These are phyloP conservation scores for Xylaria sp. DNA, from an alignment of 2,329 filamentous ascomycete genomes.

Conservation along the genomic window DNA sequence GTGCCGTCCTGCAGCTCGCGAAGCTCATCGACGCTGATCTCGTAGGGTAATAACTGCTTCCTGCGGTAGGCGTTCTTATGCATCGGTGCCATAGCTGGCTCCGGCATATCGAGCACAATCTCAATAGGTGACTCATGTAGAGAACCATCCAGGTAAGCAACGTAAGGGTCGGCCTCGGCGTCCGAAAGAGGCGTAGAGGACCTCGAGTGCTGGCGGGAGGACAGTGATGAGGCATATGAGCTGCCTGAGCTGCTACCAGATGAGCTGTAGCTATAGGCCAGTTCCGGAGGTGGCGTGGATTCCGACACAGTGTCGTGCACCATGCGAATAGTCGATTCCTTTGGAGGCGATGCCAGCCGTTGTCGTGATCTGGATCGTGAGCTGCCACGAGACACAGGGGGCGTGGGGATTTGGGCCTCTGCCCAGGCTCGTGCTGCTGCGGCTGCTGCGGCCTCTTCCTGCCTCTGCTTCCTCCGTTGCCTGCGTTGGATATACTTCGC, in stretches of 20 bases:
- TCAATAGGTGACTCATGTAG: constrained; percentile 63
- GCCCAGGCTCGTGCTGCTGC: constrained; percentile 54
- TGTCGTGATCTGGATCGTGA: constrained; percentile 53
- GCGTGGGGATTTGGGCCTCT: constrained; percentile 56
- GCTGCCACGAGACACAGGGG: constrained; percentile 58
- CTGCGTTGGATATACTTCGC: constrained; percentile 63
- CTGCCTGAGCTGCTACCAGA: constrained; percentile 53
- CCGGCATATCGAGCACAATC: constrained; percentile 55
- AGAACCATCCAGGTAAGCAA: constrained; percentile 53
- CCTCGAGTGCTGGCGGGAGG: constrained; percentile 59
- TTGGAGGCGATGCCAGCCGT: constrained; percentile 47
- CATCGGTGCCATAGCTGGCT: constrained; percentile 49
- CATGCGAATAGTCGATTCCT: constrained; percentile 54
- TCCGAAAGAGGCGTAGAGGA: constrained; percentile 64
- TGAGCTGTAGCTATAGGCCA: constrained; percentile 57
- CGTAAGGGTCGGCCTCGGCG: constrained; percentile 54
- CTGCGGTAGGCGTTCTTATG: constrained; percentile 44
- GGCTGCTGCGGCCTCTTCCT: constrained; percentile 54
- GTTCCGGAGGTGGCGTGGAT: constrained; percentile 61
- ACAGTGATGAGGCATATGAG: constrained; percentile 61
- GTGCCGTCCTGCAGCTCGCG: constrained; percentile 60
- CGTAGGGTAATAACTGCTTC: constrained; percentile 62
- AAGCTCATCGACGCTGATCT: constrained; percentile 65
- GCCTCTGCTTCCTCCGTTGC: constrained; percentile 56
- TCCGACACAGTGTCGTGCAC: constrained; percentile 49